Evolutionary conservation across 805 yeast species (phyloP).

Genomic region (Hagleromyces aurorensis): DNA sequence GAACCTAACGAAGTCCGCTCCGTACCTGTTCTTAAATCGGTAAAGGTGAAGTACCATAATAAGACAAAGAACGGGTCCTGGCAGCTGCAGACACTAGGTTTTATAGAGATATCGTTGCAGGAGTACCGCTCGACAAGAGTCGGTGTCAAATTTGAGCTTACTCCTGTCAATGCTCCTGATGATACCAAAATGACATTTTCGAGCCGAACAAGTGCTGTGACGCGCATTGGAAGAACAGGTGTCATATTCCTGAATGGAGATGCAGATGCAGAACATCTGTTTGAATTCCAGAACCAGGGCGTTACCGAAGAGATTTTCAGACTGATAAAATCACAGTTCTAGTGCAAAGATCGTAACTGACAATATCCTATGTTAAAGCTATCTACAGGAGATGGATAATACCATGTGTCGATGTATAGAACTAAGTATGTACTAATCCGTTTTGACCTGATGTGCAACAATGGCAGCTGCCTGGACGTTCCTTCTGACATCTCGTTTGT

Average conservation of each 20-base stretch:
- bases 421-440: too few species aligned
- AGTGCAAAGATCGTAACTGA: too few species aligned
- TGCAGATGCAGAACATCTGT: constrained; percentile 10
- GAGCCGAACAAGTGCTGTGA: constrained; percentile 12
- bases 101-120: constrained; percentile 16
- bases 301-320: constrained; percentile 22
- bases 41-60: constrained; percentile 21
- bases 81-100: constrained; percentile 15
- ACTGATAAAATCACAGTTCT: constrained; percentile 13
- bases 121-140: constrained; percentile 13
- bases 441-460: constrained; percentile 37
- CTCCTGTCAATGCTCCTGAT: constrained; percentile 1
- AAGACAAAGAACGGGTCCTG: constrained; percentile 14
- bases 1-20: constrained; percentile 3
- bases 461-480: constrained; percentile 73
- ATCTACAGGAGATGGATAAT: too few species aligned
- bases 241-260: constrained; percentile 12
- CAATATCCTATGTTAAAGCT: too few species aligned
- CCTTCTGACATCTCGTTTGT: constrained; percentile 79
- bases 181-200: constrained; percentile 4
- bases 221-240: constrained; percentile 27
- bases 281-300: constrained; percentile 22
- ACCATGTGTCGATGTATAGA: too few species aligned
- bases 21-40: constrained; percentile 14
- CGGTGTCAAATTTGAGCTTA: constrained; percentile 15